Base-by-base conservation (phyloP, 441 rosid genomes). In the Populus trichocarpa region DNA sequence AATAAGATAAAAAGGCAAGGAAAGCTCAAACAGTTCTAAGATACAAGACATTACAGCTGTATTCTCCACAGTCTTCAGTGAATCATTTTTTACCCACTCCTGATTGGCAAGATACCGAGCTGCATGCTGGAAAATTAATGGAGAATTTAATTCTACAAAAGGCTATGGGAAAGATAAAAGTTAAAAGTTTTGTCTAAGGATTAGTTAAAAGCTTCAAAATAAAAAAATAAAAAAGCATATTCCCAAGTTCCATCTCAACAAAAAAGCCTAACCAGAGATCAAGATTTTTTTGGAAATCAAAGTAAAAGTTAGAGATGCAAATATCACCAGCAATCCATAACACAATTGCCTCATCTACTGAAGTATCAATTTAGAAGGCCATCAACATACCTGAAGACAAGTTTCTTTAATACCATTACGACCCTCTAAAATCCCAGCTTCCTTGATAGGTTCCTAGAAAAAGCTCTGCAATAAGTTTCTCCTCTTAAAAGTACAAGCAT, bases 331-430 rank as follows among this genome's bases (percentile, higher is more conserved):
- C 53, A 67, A 67, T 30, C 69, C 66, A 14, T 63, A 74, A 20
- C 40, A 72, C 26, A 73, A 73, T 57, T 53, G 36, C 75, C 69
- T 26, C 35, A 22, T 57, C 74, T 80, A 75, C 66, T 46, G 30
- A 38, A 53, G 35, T 12, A 78, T 61, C 66, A n/a, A 72, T 46
- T 50, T 71, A 75, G 26, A 53, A 66, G 1, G 28, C 9, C 30
- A 28, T 46, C 18, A 69, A 81, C 42, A 73, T 89, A 94, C 99
- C 99, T 96, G 98, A 85, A 96, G 98, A 85, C 97, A 96, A 74
- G 99, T 96, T 88, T 96, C 99, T 84, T 96, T 96, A 81, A 96
- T 96, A 75, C 99, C 99, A 87, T 94, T 94, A 78, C 99, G 99
- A 77, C 99, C 99, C 87, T 96, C 99, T 92, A 96, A 89, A 83